Conservation (phyloP, 2,329 filamentous ascomycete species). For the Neofusicoccum umdonicola region DNA sequence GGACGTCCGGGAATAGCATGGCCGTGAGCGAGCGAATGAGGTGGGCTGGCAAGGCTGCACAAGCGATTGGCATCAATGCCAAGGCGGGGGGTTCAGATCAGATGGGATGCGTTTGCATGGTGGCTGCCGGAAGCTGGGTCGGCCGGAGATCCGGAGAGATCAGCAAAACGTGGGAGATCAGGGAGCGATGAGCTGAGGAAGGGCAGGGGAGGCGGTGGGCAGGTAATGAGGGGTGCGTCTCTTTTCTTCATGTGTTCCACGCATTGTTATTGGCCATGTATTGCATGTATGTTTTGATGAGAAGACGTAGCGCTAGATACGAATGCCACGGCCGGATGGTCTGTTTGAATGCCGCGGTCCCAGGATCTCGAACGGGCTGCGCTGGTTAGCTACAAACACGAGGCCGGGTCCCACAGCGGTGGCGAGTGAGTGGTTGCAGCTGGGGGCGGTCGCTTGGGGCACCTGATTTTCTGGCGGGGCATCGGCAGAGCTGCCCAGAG, state of each 20-base stretch:
- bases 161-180: slow-evolving; percentile 2
- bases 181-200: background rate
- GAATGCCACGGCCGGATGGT: background rate
- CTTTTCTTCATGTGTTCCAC: background rate
- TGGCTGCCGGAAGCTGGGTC: background rate
- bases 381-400: background rate
- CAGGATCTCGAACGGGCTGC: background rate
- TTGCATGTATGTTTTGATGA: background rate
- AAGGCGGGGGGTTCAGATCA: slow-evolving; percentile 1
- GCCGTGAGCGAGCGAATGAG: background rate
- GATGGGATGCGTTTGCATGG: background rate
- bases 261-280: background rate
- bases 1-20: background rate
- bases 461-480: background rate
- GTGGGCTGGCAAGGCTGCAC: background rate
- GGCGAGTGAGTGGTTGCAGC: background rate
- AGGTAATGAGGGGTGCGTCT: background rate
- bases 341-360: background rate
- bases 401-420: background rate
- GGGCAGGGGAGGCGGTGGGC: background rate
- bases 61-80: background rate
- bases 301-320: background rate
- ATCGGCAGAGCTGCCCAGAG: background rate
- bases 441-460: background rate
- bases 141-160: slow-evolving; percentile 9